A percentile compares a stretch with the other conserved stretches of the same genome.
Evolutionary conservation across 805 yeast species (phyloP).

Genomic region (Candida morakotiae): DNA sequence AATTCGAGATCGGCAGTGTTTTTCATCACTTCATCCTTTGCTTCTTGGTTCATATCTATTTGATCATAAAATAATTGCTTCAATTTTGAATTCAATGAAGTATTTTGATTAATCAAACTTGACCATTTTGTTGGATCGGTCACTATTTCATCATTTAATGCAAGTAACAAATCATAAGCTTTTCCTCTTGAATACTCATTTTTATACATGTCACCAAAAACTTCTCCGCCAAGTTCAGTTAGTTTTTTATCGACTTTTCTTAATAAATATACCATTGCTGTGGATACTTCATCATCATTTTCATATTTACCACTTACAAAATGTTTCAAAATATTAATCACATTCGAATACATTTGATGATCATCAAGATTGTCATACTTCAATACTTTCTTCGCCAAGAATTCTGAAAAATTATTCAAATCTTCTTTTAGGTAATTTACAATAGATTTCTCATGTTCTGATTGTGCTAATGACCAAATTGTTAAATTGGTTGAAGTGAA

Average conservation of each 20-base stretch:
- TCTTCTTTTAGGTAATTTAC: slow-evolving; percentile 17
- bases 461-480: slow-evolving; percentile 23
- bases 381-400: slow-evolving; percentile 12
- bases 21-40: background rate
- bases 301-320: slow-evolving; percentile 53
- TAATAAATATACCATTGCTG: slow-evolving; percentile 39
- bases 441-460: slow-evolving; percentile 11
- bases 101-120: slow-evolving; percentile 39
- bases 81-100: slow-evolving; percentile 39
- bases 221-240: background rate
- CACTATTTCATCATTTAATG: slow-evolving; percentile 24
- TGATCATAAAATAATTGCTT: slow-evolving; percentile 40
- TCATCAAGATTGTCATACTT: slow-evolving; percentile 10
- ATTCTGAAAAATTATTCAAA: slow-evolving; percentile 16
- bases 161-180: slow-evolving; percentile 45
- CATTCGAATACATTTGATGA: slow-evolving; percentile 23
- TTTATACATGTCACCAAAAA: slow-evolving; percentile 2
- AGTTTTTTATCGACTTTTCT: slow-evolving; percentile 20
- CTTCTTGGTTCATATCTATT: slow-evolving; percentile 9
- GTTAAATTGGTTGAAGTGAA: slow-evolving; percentile 31
- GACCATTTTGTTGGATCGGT: slow-evolving; percentile 55
- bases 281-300: slow-evolving; percentile 43
- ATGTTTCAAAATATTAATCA: slow-evolving; percentile 46
- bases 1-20: slow-evolving; percentile 15
- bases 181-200: slow-evolving; percentile 49